Conservation (phyloP, 305 asterid genomes). For the Fraxinus baroniana region DNA sequence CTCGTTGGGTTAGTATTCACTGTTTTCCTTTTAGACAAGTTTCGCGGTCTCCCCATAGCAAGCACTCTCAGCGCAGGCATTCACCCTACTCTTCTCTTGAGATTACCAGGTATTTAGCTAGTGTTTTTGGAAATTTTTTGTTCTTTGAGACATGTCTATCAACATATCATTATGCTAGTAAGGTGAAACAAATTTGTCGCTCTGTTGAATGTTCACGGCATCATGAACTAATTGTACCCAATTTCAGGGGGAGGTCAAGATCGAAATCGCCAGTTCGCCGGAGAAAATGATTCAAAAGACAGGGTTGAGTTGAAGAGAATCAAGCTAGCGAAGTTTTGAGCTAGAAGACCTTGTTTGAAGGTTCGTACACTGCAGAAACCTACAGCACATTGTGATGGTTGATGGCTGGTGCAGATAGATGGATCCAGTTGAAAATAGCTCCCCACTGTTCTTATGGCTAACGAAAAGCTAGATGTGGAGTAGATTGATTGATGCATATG, state of each 20-base stretch:
- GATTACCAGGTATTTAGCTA: conserved; percentile 65
- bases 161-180: conserved; percentile 26
- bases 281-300: conserved; percentile 40
- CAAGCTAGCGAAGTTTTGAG: not conserved
- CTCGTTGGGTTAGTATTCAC: conserved; percentile 76
- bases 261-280: conserved; percentile 75
- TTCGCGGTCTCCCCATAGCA: conserved; percentile 99
- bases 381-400: conserved; percentile 1
- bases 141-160: conserved; percentile 26
- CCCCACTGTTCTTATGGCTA: conserved; percentile 11
- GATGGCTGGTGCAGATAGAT: conserved; percentile 9
- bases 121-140: conserved; percentile 17
- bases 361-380: conserved; percentile 1
- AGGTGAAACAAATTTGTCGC: conserved; percentile 44
- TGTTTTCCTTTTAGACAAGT: conserved; percentile 88
- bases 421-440: conserved; percentile 13
- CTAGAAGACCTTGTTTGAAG: not conserved
- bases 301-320: not conserved
- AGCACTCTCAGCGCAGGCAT: conserved; percentile 97
- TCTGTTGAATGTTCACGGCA: conserved; percentile 12
- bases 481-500: not conserved
- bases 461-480: conserved; percentile 1
- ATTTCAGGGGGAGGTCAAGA: conserved; percentile 66
- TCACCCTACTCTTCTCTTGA: conserved; percentile 95
- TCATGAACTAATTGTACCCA: conserved; percentile 33